Evolutionary conservation across 2,329 filamentous ascomycete genomes (phyloP).

Genomic region (Penicillium paneum): DNA sequence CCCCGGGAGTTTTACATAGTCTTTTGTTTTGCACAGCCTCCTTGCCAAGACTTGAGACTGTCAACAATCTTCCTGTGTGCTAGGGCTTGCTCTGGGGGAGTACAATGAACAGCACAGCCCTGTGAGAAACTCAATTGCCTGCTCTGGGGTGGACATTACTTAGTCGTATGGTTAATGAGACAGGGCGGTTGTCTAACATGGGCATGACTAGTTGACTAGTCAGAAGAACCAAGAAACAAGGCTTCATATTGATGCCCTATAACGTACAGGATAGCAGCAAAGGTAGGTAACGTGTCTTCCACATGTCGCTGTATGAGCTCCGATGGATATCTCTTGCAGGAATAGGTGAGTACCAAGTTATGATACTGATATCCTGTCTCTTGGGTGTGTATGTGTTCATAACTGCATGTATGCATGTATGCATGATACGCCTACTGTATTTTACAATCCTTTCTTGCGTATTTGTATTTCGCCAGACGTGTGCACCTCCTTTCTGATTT

Average conservation of each 20-base stretch:
- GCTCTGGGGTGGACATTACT: not conserved
- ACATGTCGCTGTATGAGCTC: not conserved
- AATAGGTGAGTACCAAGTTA: not conserved
- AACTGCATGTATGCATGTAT: not conserved
- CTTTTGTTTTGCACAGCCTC: conserved; percentile 9
- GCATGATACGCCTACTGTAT: not conserved
- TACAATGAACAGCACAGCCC: not conserved
- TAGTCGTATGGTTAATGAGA: not conserved
- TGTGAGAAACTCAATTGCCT: not conserved
- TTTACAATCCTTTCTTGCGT: not conserved
- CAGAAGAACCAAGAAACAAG: not conserved
- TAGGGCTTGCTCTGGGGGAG: not conserved
- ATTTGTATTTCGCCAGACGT: not conserved
- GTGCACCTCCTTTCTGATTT: not conserved
- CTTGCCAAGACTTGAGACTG: conserved; percentile 9
- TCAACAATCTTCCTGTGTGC: not conserved
- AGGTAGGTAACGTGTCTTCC: not conserved
- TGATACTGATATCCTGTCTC: not conserved
- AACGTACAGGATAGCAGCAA: not conserved
- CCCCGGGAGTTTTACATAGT: not conserved
- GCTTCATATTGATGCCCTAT: not conserved
- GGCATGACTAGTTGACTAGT: not conserved
- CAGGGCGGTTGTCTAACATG: not conserved
- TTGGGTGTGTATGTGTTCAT: too few species aligned
- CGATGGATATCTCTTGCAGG: not conserved